These are phyloP conservation scores for Cercospora zeae-maydis DNA, from an alignment of 2,329 filamentous ascomycete genomes.

Conservation along the genomic window DNA sequence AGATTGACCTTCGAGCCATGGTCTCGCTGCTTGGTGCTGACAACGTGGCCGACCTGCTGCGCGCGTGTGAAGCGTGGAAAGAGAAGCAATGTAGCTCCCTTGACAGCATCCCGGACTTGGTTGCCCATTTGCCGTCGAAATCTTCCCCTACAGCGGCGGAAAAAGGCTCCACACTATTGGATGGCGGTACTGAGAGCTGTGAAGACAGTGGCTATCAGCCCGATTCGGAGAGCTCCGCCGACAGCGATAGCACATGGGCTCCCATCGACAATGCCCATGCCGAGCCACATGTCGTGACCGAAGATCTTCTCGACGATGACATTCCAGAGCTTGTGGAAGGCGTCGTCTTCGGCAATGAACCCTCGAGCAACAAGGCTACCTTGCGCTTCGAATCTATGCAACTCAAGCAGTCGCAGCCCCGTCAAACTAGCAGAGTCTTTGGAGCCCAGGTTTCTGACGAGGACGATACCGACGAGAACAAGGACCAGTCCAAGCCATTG, in stretches of 20 bases:
- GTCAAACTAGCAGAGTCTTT: not conserved
- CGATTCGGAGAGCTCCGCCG: slow-evolving; percentile 1
- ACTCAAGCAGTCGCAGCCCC: not conserved
- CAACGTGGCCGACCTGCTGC: not conserved
- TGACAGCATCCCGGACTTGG: not conserved
- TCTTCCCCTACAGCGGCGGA: not conserved
- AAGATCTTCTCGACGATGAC: not conserved
- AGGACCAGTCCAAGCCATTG: not conserved
- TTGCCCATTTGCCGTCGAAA: not conserved
- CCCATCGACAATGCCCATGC: not conserved
- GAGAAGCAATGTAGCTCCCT: not conserved
- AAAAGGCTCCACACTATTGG: not conserved
- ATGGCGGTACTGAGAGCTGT: not conserved
- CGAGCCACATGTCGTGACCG: not conserved
- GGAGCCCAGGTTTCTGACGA: not conserved
- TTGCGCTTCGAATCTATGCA: not conserved
- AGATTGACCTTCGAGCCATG: not conserved
- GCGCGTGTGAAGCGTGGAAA: slow-evolving; percentile 9
- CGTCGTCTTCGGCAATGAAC: not conserved
- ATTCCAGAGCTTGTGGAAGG: not conserved
- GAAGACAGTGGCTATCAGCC: slow-evolving; percentile 4
- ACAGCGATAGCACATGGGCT: not conserved
- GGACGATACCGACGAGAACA: not conserved
- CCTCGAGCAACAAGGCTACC: not conserved
- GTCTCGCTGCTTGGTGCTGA: not conserved